Evolutionary conservation across 345 rosid species (phyloP).

Genomic region (Bruguiera parviflora): DNA sequence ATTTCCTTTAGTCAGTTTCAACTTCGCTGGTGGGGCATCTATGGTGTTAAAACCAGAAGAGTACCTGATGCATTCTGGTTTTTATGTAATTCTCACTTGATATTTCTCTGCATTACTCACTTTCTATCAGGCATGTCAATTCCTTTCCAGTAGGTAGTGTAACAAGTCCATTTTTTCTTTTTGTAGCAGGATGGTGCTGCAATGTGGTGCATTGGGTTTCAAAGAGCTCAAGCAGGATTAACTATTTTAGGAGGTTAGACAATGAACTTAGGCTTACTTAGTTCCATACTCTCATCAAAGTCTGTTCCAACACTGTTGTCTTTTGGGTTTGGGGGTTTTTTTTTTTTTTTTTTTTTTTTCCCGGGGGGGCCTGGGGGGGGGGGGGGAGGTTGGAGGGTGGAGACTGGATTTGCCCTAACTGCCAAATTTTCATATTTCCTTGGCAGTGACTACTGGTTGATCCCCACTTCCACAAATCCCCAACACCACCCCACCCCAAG

Average conservation of each 20-base stretch:
- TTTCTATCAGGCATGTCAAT: conserved; percentile 2
- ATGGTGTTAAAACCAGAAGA: conserved; percentile 69
- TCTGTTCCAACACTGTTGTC: too few relatives aligned
- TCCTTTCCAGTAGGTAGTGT: conserved; percentile 1
- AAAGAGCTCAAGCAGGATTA: conserved; percentile 49
- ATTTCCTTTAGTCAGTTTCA: conserved; percentile 82
- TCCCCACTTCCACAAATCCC: too few relatives aligned
- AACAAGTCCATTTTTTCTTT: not conserved
- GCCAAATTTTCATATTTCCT: too few relatives aligned
- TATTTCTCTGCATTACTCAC: conserved; percentile 2
- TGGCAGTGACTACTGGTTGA: too few relatives aligned
- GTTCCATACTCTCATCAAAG: not conserved
- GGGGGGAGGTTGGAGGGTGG: too few relatives aligned
- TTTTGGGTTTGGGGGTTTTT: too few relatives aligned
- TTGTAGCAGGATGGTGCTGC: conserved; percentile 55
- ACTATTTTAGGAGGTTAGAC: conserved; percentile 89
- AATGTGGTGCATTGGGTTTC: conserved; percentile 89
- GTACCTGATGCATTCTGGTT: conserved; percentile 38
- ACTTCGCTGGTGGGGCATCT: conserved; percentile 87
- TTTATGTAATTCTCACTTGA: conserved; percentile 45
- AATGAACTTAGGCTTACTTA: not conserved
- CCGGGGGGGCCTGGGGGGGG: too few relatives aligned
- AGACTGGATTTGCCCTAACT: too few relatives aligned
- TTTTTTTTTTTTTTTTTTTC: too few relatives aligned
- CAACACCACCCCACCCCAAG: too few relatives aligned